These are phyloP conservation scores for Striga hermonthica DNA, from an alignment of 305 asterid genomes.

Conservation along the genomic window DNA sequence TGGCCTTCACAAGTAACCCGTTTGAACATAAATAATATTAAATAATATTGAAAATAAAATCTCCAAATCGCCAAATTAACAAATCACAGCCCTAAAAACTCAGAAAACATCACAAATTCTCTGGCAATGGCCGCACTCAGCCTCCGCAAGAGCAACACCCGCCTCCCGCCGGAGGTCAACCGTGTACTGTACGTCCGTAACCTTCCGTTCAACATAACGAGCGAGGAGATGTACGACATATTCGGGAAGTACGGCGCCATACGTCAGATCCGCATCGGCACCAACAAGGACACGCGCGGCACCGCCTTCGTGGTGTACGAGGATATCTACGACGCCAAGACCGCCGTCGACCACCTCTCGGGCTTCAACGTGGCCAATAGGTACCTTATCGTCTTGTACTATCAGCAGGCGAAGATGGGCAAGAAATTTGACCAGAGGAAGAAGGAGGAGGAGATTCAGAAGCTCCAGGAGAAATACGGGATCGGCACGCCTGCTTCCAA, in stretches of 20 bases:
- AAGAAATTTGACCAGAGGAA: constrained; percentile 93
- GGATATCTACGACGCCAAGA: constrained; percentile 95
- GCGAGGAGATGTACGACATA: constrained; percentile 98
- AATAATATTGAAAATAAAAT: neutral
- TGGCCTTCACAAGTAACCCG: too few relatives aligned
- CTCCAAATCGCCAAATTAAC: constrained; percentile 1
- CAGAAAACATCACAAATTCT: neutral
- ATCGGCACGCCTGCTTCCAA: constrained; percentile 36
- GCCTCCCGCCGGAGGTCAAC: constrained; percentile 98
- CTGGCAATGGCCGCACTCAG: constrained; percentile 27
- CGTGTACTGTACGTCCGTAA: constrained; percentile 84
- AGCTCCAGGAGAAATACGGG: constrained; percentile 69
- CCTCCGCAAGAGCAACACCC: constrained; percentile 80
- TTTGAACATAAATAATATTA: too few relatives aligned
- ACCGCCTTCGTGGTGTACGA: constrained; percentile 94
- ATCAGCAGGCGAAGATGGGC: constrained; percentile 96
- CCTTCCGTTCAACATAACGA: constrained; percentile 87
- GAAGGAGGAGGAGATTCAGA: constrained; percentile 69
- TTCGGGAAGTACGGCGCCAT: constrained; percentile 96
- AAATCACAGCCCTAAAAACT: neutral
- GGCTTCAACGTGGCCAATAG: constrained; percentile 94
- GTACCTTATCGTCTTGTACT: constrained; percentile 78
- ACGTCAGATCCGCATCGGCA: constrained; percentile 86
- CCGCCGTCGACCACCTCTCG: constrained; percentile 90
- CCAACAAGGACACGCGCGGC: constrained; percentile 94